Conservation (phyloP, 441 rosid genomes). For the Syzygium syzygioides region DNA sequence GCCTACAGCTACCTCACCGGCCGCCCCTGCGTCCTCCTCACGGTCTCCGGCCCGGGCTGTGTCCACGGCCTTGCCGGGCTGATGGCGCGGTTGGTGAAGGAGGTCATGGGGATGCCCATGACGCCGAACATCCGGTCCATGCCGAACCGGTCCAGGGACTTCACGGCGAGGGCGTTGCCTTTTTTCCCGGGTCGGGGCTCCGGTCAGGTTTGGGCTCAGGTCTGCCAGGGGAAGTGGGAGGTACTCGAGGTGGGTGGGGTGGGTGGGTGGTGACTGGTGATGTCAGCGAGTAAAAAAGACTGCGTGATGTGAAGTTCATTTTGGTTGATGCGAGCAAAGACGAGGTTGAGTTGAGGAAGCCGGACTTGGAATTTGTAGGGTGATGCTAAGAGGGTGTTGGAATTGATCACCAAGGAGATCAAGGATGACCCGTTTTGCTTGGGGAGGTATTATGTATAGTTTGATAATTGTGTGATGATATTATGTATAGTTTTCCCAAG, state of each 20-base stretch:
- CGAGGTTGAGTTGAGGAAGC: conserved; percentile 79
- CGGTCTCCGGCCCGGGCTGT: conserved; percentile 94
- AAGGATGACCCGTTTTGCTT: conserved; percentile 86
- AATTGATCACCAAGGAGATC: conserved; percentile 59
- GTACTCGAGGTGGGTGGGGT: no score
- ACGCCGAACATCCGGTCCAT: no score
- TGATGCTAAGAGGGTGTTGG: conserved; percentile 66
- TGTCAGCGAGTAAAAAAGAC: conserved; percentile 37
- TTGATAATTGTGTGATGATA: not conserved
- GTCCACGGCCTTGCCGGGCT: conserved; percentile 85
- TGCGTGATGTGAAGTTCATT: conserved; percentile 74
- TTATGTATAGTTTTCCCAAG: not conserved
- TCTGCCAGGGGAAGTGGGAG: conserved; percentile 35
- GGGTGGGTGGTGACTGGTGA: no score
- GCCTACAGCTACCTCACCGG: conserved; percentile 91
- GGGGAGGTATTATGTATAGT: conserved; percentile 37
- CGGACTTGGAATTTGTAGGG: conserved; percentile 65
- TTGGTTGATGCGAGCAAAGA: conserved; percentile 67
- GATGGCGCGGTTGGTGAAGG: no score
- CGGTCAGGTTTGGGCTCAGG: no score
- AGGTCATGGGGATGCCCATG: no score
- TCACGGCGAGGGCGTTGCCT: no score
- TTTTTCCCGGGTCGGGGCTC: no score
- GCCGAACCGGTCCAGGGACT: no score
- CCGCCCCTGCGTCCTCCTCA: conserved; percentile 67